Evolutionary conservation across 148 eudicot species (phyloP), one percentile per base, ranked within the genome.

Genomic region (Cornus florida): DNA sequence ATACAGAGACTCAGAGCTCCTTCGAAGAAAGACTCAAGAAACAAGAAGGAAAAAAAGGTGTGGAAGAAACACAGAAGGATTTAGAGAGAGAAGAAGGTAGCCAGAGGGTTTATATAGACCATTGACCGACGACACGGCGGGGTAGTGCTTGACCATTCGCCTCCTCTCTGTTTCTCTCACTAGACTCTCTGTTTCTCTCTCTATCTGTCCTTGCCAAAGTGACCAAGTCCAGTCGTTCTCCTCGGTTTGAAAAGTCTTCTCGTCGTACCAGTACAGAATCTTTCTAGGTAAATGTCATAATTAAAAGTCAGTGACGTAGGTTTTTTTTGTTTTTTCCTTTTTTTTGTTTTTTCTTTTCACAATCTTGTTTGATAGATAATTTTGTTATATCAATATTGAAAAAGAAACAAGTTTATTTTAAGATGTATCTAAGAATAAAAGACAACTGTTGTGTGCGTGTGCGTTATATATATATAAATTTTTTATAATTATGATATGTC

Each of bases 81-180:
- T 59, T 20, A 39, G 48, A 43, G 69, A 64, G 70, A 78, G 43
- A 23, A 64, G 53, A 14, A 38, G 69, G 7, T n/a, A 43, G 23
- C 28, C 28, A 28, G 28, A 56, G 68, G 24, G 64, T n/a, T 38
- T 69, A 67, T 82, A 82, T 72, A 77, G 72, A 82, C 74, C 73
- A 43, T 77, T 82, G 77, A 82, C 80, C 67, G 72, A 72, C 72
- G 80, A 80, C 84, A 76, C 68, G 79, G 76, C 80, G 76, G n/a
- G 80, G 80, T 76, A 35, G 33, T 20, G 31, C 48, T 81, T 71
- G 84, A 81, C 84, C 70, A 81, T 64, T 76, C 79, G 28, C 72
- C 50, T 12, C 72, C 50, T 12, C 41, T 13, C 20, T 14, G 16
- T 24, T 7, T 69, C 35, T 33, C 43, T 69, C 71, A 13, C 71